Evolutionary conservation across 768 basidiomycete genomes (phyloP).

Genomic region (Trametes cingulata): DNA sequence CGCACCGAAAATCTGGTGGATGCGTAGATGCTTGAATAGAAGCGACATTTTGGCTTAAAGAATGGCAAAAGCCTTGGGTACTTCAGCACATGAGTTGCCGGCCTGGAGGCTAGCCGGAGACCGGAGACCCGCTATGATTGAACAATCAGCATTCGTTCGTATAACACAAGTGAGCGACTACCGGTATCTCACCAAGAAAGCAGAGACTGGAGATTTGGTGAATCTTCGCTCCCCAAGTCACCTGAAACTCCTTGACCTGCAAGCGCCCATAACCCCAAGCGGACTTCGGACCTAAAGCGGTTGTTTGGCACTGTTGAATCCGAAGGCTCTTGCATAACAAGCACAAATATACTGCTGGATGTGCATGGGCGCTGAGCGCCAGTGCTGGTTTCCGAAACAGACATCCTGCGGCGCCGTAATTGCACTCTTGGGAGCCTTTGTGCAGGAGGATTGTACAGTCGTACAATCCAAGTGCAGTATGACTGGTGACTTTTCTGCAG

Average conservation of each 20-base stretch:
- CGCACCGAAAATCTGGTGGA: slow-evolving; percentile 92
- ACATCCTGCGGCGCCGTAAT: too few species aligned
- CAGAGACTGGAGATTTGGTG: neutral
- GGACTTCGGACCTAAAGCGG: neutral
- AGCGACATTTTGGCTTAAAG: slow-evolving; percentile 58
- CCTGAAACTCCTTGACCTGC: neutral
- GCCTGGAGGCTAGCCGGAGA: too few species aligned
- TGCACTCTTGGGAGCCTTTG: too few species aligned
- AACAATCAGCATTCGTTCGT: too few species aligned
- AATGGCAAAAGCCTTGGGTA: neutral
- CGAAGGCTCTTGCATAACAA: neutral
- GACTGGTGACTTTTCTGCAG: too few species aligned
- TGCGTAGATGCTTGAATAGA: slow-evolving; percentile 80
- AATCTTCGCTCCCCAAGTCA: neutral
- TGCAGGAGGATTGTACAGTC: too few species aligned
- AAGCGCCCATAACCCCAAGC: slow-evolving; percentile 1
- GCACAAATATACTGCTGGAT: neutral
- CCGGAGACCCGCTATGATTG: too few species aligned
- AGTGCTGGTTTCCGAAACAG: too few species aligned
- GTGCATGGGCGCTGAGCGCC: too few species aligned
- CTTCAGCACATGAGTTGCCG: neutral
- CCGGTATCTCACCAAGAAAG: too few species aligned
- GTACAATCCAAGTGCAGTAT: too few species aligned
- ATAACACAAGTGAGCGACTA: too few species aligned
- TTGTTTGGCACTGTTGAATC: neutral